These are phyloP conservation scores for Phellopilus nigrolimitatus DNA, from an alignment of 1,284 basidiomycete species.

Conservation along the genomic window DNA sequence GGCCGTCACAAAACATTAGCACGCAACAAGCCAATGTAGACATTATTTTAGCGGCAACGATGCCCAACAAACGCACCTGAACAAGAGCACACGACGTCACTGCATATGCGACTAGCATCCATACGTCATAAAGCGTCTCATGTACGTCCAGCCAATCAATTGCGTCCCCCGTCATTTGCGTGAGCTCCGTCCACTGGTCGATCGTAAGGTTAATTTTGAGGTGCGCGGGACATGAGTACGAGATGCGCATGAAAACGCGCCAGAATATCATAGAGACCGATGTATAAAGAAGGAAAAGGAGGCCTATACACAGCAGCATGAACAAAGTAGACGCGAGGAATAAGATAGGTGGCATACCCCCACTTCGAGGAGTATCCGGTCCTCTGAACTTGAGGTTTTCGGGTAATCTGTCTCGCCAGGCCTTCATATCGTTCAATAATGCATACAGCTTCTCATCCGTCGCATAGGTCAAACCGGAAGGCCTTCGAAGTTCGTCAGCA, in stretches of 20 bases:
- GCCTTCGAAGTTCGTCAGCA: slow-evolving; percentile 41
- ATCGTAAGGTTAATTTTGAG: slow-evolving; percentile 80
- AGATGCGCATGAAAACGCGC: slow-evolving; percentile 93
- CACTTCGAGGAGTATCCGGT: slow-evolving; percentile 50
- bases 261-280: slow-evolving; percentile 88
- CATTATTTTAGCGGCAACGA: slow-evolving; percentile 5
- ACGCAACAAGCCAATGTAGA: slow-evolving; percentile 1
- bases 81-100: slow-evolving; percentile 88
- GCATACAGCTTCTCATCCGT: slow-evolving; percentile 72
- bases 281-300: slow-evolving; percentile 82
- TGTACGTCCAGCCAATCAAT: slow-evolving; percentile 89
- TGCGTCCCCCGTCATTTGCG: slow-evolving; percentile 67
- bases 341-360: slow-evolving; percentile 46
- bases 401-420: slow-evolving; percentile 74
- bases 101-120: slow-evolving; percentile 82
- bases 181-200: slow-evolving; percentile 73
- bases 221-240: slow-evolving; percentile 80
- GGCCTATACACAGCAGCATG: slow-evolving; percentile 40
- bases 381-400: slow-evolving; percentile 72
- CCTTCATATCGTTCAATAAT: slow-evolving; percentile 70
- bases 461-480: slow-evolving; percentile 78
- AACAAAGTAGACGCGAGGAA: slow-evolving; percentile 7
- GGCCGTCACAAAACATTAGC: slow-evolving; percentile 1
- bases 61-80: slow-evolving; percentile 54
- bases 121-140: slow-evolving; percentile 79